Conservation (phyloP, 805 yeast species). For the Saccharomyces mikatae region DNA sequence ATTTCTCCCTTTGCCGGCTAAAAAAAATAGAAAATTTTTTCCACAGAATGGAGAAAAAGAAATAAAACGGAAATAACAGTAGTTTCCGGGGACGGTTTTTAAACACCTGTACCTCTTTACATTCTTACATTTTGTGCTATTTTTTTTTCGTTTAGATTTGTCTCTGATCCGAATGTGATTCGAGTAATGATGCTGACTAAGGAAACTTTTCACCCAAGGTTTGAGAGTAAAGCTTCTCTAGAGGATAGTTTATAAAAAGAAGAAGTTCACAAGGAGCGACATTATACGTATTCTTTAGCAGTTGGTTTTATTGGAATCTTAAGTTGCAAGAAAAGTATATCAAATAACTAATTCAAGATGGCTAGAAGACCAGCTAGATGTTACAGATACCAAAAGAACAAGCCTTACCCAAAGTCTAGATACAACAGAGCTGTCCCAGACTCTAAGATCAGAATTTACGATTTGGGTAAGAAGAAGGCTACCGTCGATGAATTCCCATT, state of each 20-base stretch:
- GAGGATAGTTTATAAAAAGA: not conserved
- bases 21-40: not conserved
- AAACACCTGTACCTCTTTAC: constrained; percentile 2
- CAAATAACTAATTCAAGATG: constrained; percentile 54
- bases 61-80: not conserved
- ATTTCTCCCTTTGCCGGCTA: not conserved
- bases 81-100: not conserved
- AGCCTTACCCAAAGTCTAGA: constrained; percentile 99
- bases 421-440: constrained; percentile 99
- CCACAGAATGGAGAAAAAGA: not conserved
- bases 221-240: not conserved
- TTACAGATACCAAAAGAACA: constrained; percentile 99
- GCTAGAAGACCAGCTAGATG: constrained; percentile 99
- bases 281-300: not conserved
- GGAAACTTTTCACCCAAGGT: not conserved
- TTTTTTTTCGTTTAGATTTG: not conserved
- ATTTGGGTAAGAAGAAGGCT: constrained; percentile 99
- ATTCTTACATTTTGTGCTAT: not conserved
- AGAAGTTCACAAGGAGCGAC: not conserved
- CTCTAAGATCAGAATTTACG: constrained; percentile 97
- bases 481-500: constrained; percentile 98
- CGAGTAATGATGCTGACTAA: not conserved
- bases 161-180: not conserved
- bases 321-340: not conserved
- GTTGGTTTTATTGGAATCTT: not conserved